These are phyloP conservation scores for Umbellularia californica DNA, from an alignment of 164 flowering plant species.

Conservation along the genomic window DNA sequence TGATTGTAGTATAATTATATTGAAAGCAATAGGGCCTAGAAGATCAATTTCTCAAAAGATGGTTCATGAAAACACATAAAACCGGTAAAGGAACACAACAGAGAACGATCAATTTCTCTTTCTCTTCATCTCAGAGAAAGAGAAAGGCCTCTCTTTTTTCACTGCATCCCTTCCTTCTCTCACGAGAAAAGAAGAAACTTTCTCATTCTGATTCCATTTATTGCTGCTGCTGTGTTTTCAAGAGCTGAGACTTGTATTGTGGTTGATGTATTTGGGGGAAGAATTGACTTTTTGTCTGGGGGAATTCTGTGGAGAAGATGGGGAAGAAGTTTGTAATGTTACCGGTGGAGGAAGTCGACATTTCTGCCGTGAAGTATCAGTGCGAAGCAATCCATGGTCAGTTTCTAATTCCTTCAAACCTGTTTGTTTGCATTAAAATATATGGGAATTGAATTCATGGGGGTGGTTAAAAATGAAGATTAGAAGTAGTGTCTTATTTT, in stretches of 20 bases:
- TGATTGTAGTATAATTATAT: not conserved
- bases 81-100: constrained; percentile 91
- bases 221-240: not conserved
- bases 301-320: constrained; percentile 2
- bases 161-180: not conserved
- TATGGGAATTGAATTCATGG: no score
- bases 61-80: constrained; percentile 76
- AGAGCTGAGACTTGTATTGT: no score
- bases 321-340: constrained; percentile 41
- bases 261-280: no score
- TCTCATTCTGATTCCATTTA: not conserved
- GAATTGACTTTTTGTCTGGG: not conserved
- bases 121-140: no score
- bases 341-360: constrained; percentile 58
- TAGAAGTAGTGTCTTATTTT: no score
- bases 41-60: not conserved
- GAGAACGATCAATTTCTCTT: no score
- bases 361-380: constrained; percentile 52
- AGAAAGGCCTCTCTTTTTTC: no score
- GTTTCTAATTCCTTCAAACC: not conserved
- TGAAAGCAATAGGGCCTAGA: constrained; percentile 4
- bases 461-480: no score
- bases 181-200: not conserved
- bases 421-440: no score
- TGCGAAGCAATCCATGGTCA: constrained; percentile 44